Evolutionary conservation across 139 green algal species (phyloP).

Genomic region (Microglena sp.): DNA sequence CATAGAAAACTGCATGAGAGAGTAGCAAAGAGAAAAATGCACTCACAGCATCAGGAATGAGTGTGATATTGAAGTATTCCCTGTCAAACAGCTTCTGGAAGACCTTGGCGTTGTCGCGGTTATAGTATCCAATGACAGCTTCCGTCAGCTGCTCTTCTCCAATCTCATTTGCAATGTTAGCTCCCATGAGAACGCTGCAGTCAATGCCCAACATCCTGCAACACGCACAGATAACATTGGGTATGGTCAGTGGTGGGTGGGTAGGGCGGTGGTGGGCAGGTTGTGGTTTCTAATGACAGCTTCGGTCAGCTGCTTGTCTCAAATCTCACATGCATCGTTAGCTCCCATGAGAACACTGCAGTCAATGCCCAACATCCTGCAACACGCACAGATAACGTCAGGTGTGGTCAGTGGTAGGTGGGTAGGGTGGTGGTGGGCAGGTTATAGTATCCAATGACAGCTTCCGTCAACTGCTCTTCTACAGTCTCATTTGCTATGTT

Average conservation of each 20-base stretch:
- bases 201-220: conserved; percentile 45
- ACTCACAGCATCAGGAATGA: conserved; percentile 45
- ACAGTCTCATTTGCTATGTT: conserved; percentile 65
- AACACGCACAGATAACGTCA: too few relatives aligned
- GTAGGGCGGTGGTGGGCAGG: too few relatives aligned
- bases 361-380: conserved; percentile 46
- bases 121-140: conserved; percentile 54
- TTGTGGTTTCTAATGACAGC: too few relatives aligned
- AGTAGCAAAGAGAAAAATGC: too few relatives aligned
- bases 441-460: too few relatives aligned
- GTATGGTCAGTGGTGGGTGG: too few relatives aligned
- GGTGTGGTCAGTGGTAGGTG: too few relatives aligned
- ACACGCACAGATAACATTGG: too few relatives aligned
- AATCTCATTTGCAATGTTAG: conserved; percentile 59
- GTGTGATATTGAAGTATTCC: conserved; percentile 41
- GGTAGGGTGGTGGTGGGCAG: too few relatives aligned
- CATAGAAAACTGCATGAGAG: too few relatives aligned
- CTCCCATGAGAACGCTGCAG: conserved; percentile 69
- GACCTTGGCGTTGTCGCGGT: conserved; percentile 34
- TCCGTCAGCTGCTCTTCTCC: conserved; percentile 45
- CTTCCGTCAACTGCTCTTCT: too few relatives aligned
- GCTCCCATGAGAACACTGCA: conserved; percentile 70
- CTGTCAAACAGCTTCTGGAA: conserved; percentile 56
- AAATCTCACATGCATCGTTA: conserved; percentile 55
- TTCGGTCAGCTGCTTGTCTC: conserved; percentile 45